Percentiles rank a stretch among this genome's conserved stretches.
phyloP scores from a whole-genome alignment of 805 yeast species.

The Candida anglica region DNA sequence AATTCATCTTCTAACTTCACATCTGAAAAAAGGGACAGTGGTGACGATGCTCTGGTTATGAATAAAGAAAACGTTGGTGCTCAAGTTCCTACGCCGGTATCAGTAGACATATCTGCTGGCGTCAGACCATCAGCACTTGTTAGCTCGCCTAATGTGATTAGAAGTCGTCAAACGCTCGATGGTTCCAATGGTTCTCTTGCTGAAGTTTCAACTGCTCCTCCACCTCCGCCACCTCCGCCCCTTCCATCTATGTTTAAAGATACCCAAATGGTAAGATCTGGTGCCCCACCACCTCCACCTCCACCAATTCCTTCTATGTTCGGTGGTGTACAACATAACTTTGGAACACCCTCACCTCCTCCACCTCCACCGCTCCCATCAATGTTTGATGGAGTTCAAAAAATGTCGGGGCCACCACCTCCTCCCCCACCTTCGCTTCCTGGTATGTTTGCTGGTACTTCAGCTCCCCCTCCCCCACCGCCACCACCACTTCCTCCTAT shows the following conservation, averaged over 20 bases:
- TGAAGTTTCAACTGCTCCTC: too few relatives aligned
- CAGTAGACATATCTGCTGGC: too few relatives aligned
- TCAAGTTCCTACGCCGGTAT: too few relatives aligned
- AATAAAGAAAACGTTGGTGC: too few relatives aligned
- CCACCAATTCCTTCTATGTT: conserved; percentile 14
- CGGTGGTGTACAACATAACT: background rate
- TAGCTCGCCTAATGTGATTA: too few relatives aligned
- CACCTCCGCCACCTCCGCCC: conserved; percentile 15
- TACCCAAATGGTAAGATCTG: background rate
- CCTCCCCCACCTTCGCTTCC: conserved; percentile 16
- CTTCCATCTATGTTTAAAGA: conserved; percentile 8
- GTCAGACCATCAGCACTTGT: too few relatives aligned
- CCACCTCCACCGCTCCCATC: conserved; percentile 20
- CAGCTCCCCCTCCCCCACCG: conserved; percentile 12
- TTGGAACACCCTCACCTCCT: conserved; percentile 8
- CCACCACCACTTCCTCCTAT: conserved; percentile 9
- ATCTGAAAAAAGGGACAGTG: too few relatives aligned
- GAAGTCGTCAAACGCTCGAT: too few relatives aligned
- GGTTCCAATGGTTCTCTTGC: too few relatives aligned
- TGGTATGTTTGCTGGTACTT: background rate
- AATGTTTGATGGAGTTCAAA: conserved; percentile 5
- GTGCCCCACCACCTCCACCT: conserved; percentile 2
- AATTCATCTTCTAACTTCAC: too few relatives aligned
- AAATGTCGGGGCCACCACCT: conserved; percentile 12
- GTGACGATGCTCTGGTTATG: too few relatives aligned